Evolutionary conservation across 495 filamentous ascomycete species (phyloP), one percentile per base, ranked within the genome.

Genomic region (Glonium stellatum): DNA sequence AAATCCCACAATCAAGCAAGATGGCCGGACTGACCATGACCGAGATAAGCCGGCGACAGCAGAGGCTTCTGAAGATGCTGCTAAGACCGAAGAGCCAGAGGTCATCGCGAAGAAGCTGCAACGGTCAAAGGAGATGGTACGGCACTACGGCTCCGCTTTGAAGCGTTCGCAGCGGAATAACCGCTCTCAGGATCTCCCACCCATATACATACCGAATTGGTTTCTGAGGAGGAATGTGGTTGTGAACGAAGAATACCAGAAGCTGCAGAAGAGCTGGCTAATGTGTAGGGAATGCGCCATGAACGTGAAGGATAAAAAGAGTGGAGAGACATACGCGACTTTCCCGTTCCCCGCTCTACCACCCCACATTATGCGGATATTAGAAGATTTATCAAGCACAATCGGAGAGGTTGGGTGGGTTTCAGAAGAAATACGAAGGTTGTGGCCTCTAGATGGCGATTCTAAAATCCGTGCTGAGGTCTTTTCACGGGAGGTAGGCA

Each of bases 161-260:
- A 54, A 49, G 49, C 57, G 65, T 5, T 48, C 61, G 41, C 65
- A 67, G 51, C 37, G 61, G 18, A 52, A 61, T 21, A 64, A 63
- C 35, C 60, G 64, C 11, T 51, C 65, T 3, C 60, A 58, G 39
- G 65, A 64, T 41, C 39, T 67, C 13, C 65, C 65, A 21, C 62
- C 65, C 1, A 34, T 68, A 37, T 50, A 53, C 22, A 57, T 79
- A 35, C 76, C 76, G 13, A 59, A 68, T 13, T 77, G 76, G 75
- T 78, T 79, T 44, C 46, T 76, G 13, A 62, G 67, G 39, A 27
- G 62, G 11, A 75, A 75, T 63, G 70, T 78, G 2, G 57, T 44
- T 2, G 55, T 77, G 18, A 39, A 53, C 12, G 70, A 73, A 51
- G 64, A 72, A 55, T 10, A 59, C 3, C n/a, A 12, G 22, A 37